A percentile compares a stretch with the other conserved stretches of the same genome.
Conservation (phyloP, 345 rosid genomes). For the Citrus inodora region DNA sequence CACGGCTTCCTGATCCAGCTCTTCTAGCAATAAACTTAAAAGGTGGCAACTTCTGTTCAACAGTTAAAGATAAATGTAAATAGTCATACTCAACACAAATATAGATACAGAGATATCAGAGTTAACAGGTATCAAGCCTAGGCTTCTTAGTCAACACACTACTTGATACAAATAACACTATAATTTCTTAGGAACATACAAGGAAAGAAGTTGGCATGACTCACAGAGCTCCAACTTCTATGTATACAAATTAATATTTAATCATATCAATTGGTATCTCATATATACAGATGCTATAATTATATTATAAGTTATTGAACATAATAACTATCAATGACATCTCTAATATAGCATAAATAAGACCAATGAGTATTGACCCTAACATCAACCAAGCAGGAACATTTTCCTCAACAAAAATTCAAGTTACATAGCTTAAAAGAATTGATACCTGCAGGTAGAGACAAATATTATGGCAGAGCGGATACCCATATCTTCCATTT, state of each 20-base stretch:
- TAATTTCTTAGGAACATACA: background rate
- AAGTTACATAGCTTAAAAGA: background rate
- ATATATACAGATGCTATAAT: background rate
- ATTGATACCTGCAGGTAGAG: slow-evolving; percentile 85
- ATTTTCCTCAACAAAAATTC: background rate
- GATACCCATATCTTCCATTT: slow-evolving; percentile 80
- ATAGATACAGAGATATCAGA: background rate
- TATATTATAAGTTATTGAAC: background rate
- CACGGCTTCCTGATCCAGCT: slow-evolving; percentile 70
- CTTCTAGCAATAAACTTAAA: slow-evolving; percentile 75
- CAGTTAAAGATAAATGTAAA: slow-evolving; percentile 5
- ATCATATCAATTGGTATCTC: background rate
- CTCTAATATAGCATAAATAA: background rate
- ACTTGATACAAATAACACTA: background rate
- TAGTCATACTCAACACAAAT: background rate
- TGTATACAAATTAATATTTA: background rate
- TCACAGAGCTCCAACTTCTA: background rate
- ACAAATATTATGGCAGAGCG: slow-evolving; percentile 90
- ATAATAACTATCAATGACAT: background rate
- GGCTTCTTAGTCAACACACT: background rate
- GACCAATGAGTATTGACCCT: background rate
- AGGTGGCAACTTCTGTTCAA: slow-evolving; percentile 67
- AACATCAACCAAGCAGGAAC: background rate
- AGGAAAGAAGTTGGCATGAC: background rate
- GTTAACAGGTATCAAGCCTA: background rate